A percentile compares a stretch with the other conserved stretches of the same genome.
These are phyloP conservation scores for Acanthamoeba castellanii DNA, from an alignment of 208 protist species.

Conservation along the genomic window DNA sequence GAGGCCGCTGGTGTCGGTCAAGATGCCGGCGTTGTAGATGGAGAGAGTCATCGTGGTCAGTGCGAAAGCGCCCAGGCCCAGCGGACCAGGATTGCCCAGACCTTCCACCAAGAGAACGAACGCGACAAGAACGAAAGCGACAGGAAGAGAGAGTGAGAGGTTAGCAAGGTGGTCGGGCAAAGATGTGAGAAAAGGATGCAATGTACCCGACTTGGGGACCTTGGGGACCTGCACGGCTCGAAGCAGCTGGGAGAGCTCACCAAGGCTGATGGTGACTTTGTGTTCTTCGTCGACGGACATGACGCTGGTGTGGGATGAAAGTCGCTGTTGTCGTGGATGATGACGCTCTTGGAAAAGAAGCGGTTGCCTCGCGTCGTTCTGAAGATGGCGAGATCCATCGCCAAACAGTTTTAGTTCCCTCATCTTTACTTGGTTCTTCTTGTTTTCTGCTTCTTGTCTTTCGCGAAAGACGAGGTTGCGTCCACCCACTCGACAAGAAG, in stretches of 20 bases:
- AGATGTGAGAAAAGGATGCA: not conserved
- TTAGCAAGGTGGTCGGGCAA: not conserved
- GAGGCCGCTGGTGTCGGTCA: slow-evolving; percentile 7
- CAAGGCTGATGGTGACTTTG: not conserved
- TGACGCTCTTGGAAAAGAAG: not conserved
- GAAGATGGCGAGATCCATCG: no score
- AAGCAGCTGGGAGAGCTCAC: slow-evolving; percentile 35
- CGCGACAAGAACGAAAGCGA: not conserved
- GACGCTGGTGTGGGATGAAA: not conserved
- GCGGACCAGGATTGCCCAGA: slow-evolving; percentile 64
- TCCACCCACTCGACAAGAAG: no score
- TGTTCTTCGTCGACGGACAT: not conserved
- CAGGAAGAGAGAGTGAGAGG: not conserved
- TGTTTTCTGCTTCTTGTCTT: no score
- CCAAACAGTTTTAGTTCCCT: no score
- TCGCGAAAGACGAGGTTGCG: no score
- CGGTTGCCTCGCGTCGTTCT: no score
- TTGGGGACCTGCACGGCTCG: not conserved
- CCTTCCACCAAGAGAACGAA: not conserved
- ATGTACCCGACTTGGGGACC: slow-evolving; percentile 12
- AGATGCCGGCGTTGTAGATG: slow-evolving; percentile 62
- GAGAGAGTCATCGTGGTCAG: slow-evolving; percentile 58
- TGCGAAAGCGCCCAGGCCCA: slow-evolving; percentile 30
- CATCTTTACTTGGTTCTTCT: no score
- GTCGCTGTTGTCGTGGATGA: not conserved